Conservation (phyloP, 1,284 basidiomycete species). For the Ganoderma lingzhi region DNA sequence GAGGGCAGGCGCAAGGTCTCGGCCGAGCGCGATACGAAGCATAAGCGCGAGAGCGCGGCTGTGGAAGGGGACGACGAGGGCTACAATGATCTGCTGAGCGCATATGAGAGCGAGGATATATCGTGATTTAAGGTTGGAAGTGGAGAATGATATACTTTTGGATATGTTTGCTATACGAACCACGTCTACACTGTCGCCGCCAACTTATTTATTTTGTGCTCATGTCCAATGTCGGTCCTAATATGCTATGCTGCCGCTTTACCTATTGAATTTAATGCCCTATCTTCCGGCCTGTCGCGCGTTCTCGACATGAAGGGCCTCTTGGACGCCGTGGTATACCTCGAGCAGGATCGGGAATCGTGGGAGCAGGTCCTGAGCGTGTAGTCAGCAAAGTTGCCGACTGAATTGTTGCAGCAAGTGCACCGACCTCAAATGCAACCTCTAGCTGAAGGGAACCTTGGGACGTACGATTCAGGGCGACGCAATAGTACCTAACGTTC, state of each 20-base stretch:
- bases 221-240: neutral
- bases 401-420: conserved; percentile 1
- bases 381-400: neutral
- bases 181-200: conserved; percentile 1
- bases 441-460: conserved; percentile 46
- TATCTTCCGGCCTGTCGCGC: neutral
- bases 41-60: conserved; percentile 63
- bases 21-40: conserved; percentile 48
- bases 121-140: neutral
- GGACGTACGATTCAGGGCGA: conserved; percentile 49
- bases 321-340: conserved; percentile 66
- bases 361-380: conserved; percentile 65
- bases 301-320: conserved; percentile 30
- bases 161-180: neutral
- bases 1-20: conserved; percentile 48
- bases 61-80: conserved; percentile 82
- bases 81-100: conserved; percentile 78
- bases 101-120: conserved; percentile 75
- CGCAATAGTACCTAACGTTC: conserved; percentile 76
- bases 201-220: conserved; percentile 10
- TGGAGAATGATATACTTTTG: neutral
- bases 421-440: conserved; percentile 62
- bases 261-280: neutral
- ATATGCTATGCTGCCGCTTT: conserved; percentile 5
- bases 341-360: conserved; percentile 65